Percentiles rank a stretch among this genome's conserved stretches.
Evolutionary conservation across 23 red algal species (phyloP).

Genomic region (Gracilaria caudata): DNA sequence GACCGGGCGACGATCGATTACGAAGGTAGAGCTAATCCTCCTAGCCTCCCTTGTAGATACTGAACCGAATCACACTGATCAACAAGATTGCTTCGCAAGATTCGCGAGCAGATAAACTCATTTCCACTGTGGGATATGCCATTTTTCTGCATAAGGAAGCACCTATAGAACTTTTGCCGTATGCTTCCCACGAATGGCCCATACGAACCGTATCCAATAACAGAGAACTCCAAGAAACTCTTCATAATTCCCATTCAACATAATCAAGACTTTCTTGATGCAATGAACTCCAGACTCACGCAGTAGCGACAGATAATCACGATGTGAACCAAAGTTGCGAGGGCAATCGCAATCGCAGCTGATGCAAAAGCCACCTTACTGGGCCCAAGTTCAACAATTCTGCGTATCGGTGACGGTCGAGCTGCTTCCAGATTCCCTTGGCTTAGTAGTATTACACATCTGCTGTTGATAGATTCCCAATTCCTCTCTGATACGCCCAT

Average conservation of each 20-base stretch:
- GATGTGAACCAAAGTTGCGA: not conserved
- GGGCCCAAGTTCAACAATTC: not conserved
- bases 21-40: no score
- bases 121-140: no score
- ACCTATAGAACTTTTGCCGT: no score
- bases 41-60: no score
- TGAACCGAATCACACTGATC: no score
- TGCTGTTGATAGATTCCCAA: conserved; percentile 33
- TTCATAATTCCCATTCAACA: not conserved
- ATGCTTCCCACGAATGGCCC: not conserved
- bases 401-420: not conserved
- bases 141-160: no score
- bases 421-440: not conserved
- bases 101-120: no score
- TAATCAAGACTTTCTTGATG: not conserved
- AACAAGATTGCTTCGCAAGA: no score
- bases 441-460: not conserved
- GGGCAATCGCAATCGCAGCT: conserved; percentile 1
- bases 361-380: conserved; percentile 14
- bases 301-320: not conserved
- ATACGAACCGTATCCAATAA: not conserved
- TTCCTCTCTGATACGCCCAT: conserved; percentile 24
- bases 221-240: not conserved
- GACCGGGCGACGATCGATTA: no score
- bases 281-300: not conserved